A percentile compares a stretch with the other conserved stretches of the same genome.
Evolutionary conservation across 805 yeast species (phyloP).

Genomic region (Torulaspora maleeae): DNA sequence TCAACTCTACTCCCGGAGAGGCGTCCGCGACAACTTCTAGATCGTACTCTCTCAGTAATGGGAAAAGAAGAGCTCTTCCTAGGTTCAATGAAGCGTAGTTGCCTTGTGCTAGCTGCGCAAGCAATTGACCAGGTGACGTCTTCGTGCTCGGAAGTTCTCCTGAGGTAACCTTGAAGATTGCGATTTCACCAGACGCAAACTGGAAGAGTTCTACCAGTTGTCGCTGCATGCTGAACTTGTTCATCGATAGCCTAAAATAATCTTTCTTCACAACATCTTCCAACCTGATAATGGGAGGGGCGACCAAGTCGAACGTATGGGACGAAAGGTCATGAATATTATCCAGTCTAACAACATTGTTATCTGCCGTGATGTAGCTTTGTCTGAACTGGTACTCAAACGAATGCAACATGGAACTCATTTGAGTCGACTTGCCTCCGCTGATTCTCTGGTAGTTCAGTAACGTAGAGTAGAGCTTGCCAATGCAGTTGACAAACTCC

Average conservation of each 20-base stretch:
- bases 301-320: slow-evolving; percentile 14
- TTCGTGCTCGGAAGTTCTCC: slow-evolving; percentile 15
- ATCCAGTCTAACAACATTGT: slow-evolving; percentile 19
- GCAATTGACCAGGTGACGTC: slow-evolving; percentile 8
- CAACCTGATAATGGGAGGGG: slow-evolving; percentile 20
- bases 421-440: slow-evolving; percentile 8
- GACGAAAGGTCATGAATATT: slow-evolving; percentile 27
- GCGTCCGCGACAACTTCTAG: slow-evolving; percentile 14
- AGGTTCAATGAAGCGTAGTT: slow-evolving; percentile 16
- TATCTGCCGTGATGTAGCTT: slow-evolving; percentile 15
- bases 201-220: slow-evolving; percentile 27
- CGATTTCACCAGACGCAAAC: slow-evolving; percentile 26
- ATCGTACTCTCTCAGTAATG: slow-evolving; percentile 24
- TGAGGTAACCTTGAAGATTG: slow-evolving; percentile 26
- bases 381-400: slow-evolving; percentile 18
- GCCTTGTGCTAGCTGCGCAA: slow-evolving; percentile 14
- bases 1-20: slow-evolving; percentile 15
- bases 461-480: slow-evolving; percentile 11
- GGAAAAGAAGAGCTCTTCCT: slow-evolving; percentile 30
- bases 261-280: slow-evolving; percentile 19
- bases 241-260: slow-evolving; percentile 20
- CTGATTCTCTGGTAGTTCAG: slow-evolving; percentile 9
- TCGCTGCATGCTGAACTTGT: slow-evolving; percentile 16
- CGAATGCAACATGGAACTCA: slow-evolving; percentile 15
- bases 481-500: slow-evolving; percentile 10